phyloP scores from a whole-genome alignment of 2,329 filamentous ascomycete species.

The Zelopaecilomyces penicillatus region DNA sequence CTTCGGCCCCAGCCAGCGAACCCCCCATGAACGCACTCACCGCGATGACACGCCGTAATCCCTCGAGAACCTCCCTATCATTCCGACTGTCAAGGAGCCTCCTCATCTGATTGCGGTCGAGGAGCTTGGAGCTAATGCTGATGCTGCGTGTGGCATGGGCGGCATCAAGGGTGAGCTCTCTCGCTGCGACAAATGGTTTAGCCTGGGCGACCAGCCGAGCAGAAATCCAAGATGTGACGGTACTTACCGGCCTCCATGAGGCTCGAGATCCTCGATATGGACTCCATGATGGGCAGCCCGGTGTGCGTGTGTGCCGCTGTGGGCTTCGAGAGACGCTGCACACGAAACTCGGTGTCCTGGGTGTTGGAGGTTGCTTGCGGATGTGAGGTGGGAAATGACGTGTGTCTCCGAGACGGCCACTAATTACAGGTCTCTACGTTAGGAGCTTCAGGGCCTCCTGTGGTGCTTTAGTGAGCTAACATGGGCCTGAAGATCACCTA shows the following conservation, averaged over 20 bases:
- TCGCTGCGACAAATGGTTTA: slow-evolving; percentile 47
- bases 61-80: slow-evolving; percentile 88
- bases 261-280: slow-evolving; percentile 85
- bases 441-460: too few species aligned
- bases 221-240: slow-evolving; percentile 5
- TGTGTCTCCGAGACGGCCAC: background rate
- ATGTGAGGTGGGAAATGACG: background rate
- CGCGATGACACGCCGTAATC: slow-evolving; percentile 77
- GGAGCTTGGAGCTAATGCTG: slow-evolving; percentile 51
- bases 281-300: slow-evolving; percentile 63
- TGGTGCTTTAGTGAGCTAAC: too few species aligned
- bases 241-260: slow-evolving; percentile 84
- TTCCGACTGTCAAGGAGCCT: slow-evolving; percentile 89
- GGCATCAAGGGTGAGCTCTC: slow-evolving; percentile 95
- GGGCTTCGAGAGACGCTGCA: slow-evolving; percentile 6
- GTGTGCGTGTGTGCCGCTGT: slow-evolving; percentile 3
- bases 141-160: slow-evolving; percentile 74
- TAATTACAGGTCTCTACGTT: too few species aligned
- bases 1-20: background rate
- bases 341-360: slow-evolving; percentile 1
- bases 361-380: slow-evolving; percentile 1
- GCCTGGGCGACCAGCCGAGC: slow-evolving; percentile 5
- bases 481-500: too few species aligned
- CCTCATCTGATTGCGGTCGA: slow-evolving; percentile 80
- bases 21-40: slow-evolving; percentile 40